Conservation (phyloP, 768 basidiomycete genomes). For the Macrolepiota albuminosa region DNA sequence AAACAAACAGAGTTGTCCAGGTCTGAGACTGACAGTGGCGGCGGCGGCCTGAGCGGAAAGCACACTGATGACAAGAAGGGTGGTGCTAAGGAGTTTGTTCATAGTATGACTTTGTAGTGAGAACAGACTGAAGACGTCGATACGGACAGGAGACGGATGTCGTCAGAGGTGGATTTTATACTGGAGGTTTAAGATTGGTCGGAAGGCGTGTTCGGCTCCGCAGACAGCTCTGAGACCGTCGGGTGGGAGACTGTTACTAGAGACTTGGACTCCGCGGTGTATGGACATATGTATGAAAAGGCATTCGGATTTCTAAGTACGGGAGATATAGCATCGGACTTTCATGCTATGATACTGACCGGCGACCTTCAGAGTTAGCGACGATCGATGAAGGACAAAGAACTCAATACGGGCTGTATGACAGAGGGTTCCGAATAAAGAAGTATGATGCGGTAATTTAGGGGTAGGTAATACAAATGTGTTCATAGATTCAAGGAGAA, state of each 20-base stretch:
- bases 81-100: background rate
- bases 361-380: background rate
- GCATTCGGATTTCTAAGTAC: background rate
- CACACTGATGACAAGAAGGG: background rate
- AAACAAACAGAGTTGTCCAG: constrained; percentile 6
- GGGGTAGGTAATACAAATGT: background rate
- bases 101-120: background rate
- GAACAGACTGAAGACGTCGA: background rate
- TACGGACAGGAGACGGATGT: background rate
- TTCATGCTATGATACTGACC: background rate
- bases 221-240: no score
- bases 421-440: background rate
- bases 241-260: background rate
- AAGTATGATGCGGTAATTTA: background rate
- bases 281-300: background rate
- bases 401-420: background rate
- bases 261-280: background rate
- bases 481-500: background rate
- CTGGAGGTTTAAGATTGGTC: background rate
- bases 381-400: background rate
- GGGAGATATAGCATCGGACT: background rate
- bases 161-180: background rate
- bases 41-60: background rate
- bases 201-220: background rate
- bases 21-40: background rate